phyloP scores from a whole-genome alignment of 371 early-diverging fungal genomes.

The Mucor velutinosus region DNA sequence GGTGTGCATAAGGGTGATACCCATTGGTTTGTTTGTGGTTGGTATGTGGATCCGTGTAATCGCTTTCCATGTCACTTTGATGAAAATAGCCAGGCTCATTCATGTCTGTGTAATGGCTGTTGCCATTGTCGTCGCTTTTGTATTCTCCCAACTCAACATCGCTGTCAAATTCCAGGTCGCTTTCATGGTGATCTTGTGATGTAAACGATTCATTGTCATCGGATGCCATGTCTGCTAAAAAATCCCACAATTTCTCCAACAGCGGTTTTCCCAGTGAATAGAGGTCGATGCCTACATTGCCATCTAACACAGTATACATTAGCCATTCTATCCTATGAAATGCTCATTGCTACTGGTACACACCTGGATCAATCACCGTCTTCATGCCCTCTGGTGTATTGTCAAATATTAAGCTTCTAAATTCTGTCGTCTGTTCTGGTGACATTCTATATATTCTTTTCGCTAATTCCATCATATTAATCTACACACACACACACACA shows the following conservation, averaged over 20 bases:
- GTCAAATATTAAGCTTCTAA: constrained; percentile 33
- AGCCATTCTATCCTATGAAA: not conserved
- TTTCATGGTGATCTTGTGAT: constrained; percentile 16
- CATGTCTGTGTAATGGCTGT: not conserved
- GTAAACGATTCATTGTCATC: constrained; percentile 14
- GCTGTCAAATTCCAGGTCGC: constrained; percentile 18
- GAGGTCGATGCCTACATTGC: constrained; percentile 37
- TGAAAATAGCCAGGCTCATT: constrained; percentile 15
- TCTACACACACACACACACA: not conserved
- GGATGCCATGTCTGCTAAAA: constrained; percentile 29
- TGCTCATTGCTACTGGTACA: not conserved
- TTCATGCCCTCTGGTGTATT: constrained; percentile 27
- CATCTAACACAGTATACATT: constrained; percentile 12
- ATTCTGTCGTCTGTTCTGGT: constrained; percentile 25
- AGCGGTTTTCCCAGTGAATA: constrained; percentile 39
- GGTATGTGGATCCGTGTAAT: not conserved
- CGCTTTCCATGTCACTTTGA: constrained; percentile 10
- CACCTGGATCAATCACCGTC: constrained; percentile 8
- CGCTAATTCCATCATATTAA: constrained; percentile 43
- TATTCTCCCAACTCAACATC: constrained; percentile 9
- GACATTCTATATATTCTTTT: constrained; percentile 33
- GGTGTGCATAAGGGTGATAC: not conserved
- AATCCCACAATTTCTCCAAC: constrained; percentile 42
- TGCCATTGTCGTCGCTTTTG: constrained; percentile 5
- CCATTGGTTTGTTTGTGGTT: not conserved